Conservation (phyloP, 169 alveolate species). For the Cryptosporidium sp. region DNA sequence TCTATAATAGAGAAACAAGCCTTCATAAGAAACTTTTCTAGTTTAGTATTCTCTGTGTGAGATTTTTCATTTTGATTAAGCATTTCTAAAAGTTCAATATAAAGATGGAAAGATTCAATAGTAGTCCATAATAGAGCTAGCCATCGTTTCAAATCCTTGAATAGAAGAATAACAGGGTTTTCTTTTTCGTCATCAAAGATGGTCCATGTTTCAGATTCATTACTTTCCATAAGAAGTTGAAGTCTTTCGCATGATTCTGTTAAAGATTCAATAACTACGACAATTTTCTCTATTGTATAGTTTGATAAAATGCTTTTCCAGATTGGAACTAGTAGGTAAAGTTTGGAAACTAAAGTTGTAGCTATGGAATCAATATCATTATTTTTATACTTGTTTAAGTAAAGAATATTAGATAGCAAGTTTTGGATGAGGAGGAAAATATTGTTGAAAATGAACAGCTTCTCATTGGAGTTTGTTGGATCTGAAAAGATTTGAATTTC, state of each 20-base stretch:
- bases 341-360: not conserved
- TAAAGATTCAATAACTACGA: conserved; percentile 16
- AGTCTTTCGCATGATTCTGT: conserved; percentile 37
- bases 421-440: conserved; percentile 29
- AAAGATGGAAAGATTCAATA: conserved; percentile 9
- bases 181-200: conserved; percentile 54
- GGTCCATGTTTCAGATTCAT: not conserved
- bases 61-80: not conserved
- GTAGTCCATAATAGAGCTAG: conserved; percentile 27
- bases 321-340: conserved; percentile 9
- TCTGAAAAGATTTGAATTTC: conserved; percentile 25
- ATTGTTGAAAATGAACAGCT: conserved; percentile 19
- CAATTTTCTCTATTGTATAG: conserved; percentile 16
- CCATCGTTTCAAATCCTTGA: conserved; percentile 31
- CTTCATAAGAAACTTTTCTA: conserved; percentile 35
- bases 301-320: conserved; percentile 31
- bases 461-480: not conserved
- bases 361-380: not conserved
- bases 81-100: not conserved
- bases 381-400: not conserved
- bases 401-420: conserved; percentile 10
- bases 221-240: conserved; percentile 3
- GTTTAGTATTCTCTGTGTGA: not conserved
- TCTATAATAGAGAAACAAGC: conserved; percentile 18
- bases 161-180: conserved; percentile 34